Evolutionary conservation across 1,284 basidiomycete genomes (phyloP).

Genomic region (Phellinidium pouzarii): DNA sequence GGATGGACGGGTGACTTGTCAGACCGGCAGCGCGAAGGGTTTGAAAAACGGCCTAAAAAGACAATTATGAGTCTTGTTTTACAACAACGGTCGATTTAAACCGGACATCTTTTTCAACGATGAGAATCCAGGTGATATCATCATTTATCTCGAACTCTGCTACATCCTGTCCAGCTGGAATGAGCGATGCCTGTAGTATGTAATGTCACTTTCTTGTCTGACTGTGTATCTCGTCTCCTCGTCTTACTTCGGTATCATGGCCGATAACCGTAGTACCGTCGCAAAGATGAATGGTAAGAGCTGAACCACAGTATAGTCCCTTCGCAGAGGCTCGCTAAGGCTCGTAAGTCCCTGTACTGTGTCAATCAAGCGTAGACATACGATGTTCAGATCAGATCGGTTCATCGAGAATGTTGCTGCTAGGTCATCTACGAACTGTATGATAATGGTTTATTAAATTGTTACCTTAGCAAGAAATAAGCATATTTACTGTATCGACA

Average conservation of each 20-base stretch:
- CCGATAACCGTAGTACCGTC: slow-evolving; percentile 46
- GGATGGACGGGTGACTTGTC: slow-evolving; percentile 38
- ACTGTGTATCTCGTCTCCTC: neutral
- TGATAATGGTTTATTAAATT: slow-evolving; percentile 8
- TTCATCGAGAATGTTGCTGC: slow-evolving; percentile 73
- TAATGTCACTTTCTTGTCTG: neutral
- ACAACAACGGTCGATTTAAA: too few species aligned
- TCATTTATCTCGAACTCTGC: slow-evolving; percentile 45
- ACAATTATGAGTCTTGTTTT: neutral
- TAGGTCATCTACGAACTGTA: slow-evolving; percentile 80
- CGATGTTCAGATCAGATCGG: slow-evolving; percentile 75
- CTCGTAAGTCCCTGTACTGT: slow-evolving; percentile 18
- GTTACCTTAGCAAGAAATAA: neutral
- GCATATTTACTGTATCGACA: slow-evolving; percentile 60
- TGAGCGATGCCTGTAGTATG: slow-evolving; percentile 53
- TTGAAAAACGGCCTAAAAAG: slow-evolving; percentile 77
- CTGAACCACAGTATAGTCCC: slow-evolving; percentile 71
- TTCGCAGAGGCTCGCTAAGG: slow-evolving; percentile 78
- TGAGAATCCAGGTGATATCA: slow-evolving; percentile 66
- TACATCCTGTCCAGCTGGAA: slow-evolving; percentile 72
- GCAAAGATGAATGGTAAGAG: slow-evolving; percentile 50
- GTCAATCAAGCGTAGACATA: slow-evolving; percentile 30
- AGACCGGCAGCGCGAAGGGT: slow-evolving; percentile 60
- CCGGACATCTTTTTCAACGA: slow-evolving; percentile 87
- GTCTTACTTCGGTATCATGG: slow-evolving; percentile 50